Conservation (phyloP, 345 rosid species). For the Heritiera littoralis region DNA sequence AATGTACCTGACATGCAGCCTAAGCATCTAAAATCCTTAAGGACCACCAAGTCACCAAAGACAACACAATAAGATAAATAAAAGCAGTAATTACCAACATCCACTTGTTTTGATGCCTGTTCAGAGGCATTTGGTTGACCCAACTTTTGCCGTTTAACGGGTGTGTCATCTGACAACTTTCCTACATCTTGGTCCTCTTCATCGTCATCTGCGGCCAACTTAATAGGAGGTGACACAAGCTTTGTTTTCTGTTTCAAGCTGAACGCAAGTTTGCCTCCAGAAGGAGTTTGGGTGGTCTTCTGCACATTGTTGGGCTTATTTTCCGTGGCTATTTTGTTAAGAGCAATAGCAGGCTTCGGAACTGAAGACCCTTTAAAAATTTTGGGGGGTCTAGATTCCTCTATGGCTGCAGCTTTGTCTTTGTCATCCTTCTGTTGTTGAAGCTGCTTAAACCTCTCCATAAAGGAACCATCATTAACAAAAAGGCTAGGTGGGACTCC, state of each 20-base stretch:
- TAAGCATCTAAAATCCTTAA: constrained; percentile 7
- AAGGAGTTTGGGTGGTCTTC: constrained; percentile 38
- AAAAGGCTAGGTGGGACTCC: constrained; percentile 73
- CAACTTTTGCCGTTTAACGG: constrained; percentile 73
- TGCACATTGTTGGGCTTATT: constrained; percentile 49
- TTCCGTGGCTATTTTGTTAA: constrained; percentile 42
- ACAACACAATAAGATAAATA: constrained; percentile 25
- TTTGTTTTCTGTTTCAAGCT: constrained; percentile 96
- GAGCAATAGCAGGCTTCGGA: constrained; percentile 45
- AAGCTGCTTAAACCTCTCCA: constrained; percentile 98
- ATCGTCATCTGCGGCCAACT: constrained; percentile 82
- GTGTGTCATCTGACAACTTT: constrained; percentile 45
- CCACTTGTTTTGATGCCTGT: constrained; percentile 45
- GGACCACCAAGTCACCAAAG: not conserved
- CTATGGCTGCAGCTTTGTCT: constrained; percentile 34
- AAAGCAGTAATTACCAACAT: constrained; percentile 85
- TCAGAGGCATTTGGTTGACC: constrained; percentile 49
- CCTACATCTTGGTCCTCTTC: constrained; percentile 65
- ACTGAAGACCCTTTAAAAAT: constrained; percentile 48
- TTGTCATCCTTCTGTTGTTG: constrained; percentile 69
- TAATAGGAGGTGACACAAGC: constrained; percentile 79
- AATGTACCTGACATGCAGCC: not conserved
- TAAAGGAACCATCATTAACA: constrained; percentile 95
- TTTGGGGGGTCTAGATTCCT: constrained; percentile 68
- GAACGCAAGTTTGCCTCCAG: constrained; percentile 91